Percentiles rank a stretch among this genome's conserved stretches.
These are phyloP conservation scores for Amanita brunnescens DNA, from an alignment of 768 basidiomycete species.

Conservation along the genomic window DNA sequence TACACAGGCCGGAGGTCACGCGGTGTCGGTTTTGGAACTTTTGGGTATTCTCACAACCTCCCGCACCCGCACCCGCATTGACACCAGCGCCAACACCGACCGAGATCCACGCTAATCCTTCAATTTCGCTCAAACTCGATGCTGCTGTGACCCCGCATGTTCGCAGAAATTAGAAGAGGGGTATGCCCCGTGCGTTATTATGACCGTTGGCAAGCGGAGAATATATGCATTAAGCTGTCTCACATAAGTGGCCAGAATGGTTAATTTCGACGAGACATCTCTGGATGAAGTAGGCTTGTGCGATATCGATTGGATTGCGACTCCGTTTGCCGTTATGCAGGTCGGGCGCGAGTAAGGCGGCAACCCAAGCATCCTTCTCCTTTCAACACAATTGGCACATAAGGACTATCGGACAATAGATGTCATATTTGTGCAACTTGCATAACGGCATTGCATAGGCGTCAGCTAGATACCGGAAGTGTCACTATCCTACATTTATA, in stretches of 20 bases:
- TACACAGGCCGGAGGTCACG: background rate
- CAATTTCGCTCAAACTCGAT: background rate
- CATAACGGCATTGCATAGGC: too few relatives aligned
- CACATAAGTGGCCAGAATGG: too few relatives aligned
- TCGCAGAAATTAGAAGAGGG: background rate
- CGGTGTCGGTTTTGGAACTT: too few relatives aligned
- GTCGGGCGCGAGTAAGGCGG: slow-evolving; percentile 20
- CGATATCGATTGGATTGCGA: background rate
- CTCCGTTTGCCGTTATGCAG: slow-evolving; percentile 13
- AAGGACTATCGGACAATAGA: too few relatives aligned
- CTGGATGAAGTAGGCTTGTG: background rate
- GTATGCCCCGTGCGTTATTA: background rate
- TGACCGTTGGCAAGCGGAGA: too few relatives aligned
- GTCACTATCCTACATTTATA: too few relatives aligned
- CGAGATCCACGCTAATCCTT: background rate
- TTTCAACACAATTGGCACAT: slow-evolving; percentile 12
- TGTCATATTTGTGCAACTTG: too few relatives aligned
- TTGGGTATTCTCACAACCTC: too few relatives aligned
- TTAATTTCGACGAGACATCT: too few relatives aligned
- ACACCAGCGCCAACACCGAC: background rate
- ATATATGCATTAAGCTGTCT: too few relatives aligned
- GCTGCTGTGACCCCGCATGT: background rate
- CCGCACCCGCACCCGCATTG: too few relatives aligned
- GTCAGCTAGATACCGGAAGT: too few relatives aligned
- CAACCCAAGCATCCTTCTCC: slow-evolving; percentile 20